Base-by-base conservation (phyloP, 2,329 filamentous ascomycete genomes). In the Calonectria honghensis region DNA sequence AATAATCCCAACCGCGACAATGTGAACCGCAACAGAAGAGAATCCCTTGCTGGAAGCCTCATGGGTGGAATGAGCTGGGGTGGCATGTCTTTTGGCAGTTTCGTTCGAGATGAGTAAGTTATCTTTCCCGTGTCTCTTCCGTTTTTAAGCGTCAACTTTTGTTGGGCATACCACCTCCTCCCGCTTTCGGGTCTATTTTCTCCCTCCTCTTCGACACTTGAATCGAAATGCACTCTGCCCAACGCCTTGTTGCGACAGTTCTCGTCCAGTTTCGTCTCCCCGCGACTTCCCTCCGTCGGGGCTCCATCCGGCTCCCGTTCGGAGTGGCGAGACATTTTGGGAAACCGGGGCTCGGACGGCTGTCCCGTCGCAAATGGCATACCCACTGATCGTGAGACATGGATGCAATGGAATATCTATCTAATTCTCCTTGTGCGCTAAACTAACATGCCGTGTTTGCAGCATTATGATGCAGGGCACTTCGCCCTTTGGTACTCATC, bases 381-480 rank as follows among this genome's bases (percentile, higher is more conserved):
- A 70, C 65, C 61, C 68, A 57, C 74, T 63, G 63, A 68, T 39
- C 61, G 14, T 57, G 67, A 51, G 70, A 67, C 69, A 70, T 69
- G 65, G 76, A 67, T 76, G 50, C 48, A 35, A 78, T 76, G 73
- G 71, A 64, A 72, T 48, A 48, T 72, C 24, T 54, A 31, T 45
- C 65, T 45, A 24, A 75, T 70, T 37, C 32, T 68, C 35, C 18
- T 41, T 41, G 52, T 64, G 7, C 31, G 51, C n/a, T 72, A 64
- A 52, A 72, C 81, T 83, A 71, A 83, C 78, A 72, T 63, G 31
- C 68, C 75, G 69, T 27, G 24, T 71, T 78, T 80, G 79, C 84
- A 98, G 96, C 85, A 96, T 98, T 83, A 93, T 97, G 84, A 98
- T 98, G 95, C 93, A 95, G 74, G 96, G 97, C 81, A 98, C 96